Base-by-base conservation (phyloP, 1,139 yeast genomes). In the Pichiaceae sp. region DNA sequence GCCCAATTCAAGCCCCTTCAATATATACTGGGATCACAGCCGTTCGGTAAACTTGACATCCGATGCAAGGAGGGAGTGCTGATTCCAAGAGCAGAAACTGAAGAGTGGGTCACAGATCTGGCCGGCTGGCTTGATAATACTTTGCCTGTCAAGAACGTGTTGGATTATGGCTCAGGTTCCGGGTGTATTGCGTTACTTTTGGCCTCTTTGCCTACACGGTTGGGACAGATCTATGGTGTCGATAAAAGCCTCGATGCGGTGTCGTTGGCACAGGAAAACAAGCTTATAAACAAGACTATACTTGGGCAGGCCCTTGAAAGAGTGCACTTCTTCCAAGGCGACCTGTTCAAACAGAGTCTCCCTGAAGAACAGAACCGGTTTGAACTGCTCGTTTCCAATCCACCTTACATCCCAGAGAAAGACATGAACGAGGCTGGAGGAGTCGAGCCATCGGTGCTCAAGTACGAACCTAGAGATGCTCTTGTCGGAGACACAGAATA, bases 31-130 rank as follows among this genome's bases (percentile, higher is more conserved):
- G 87, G 89, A 1, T 61, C 77, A 1, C 97, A 89, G 59, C 97
- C 97, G 1, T 91, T 91, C 62, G 95, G 94, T 0, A 52, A 54
- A 2, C 55, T 89, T 35, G 74, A 72, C 17, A 66, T 91, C 3
- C 45, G 51, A 24, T 85, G 96, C 50, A 50, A 59, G 19, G 65
- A 64, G 1, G 77, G 78, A 0, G 96, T 86, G 2, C 61, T 91
- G 42, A 87, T 91, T 31, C 98, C 98, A 0, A 61, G 98, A 35
- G 79, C 94, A 83, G 98, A 91, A 53, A 91, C 98, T 0, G 97
- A 91, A 53, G 96, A 86, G 50, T 89, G 97, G 97, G 66, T 72
- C 6, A 27, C 60, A 24, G 66, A 65, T 39, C 52, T 84, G 23
- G 59, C 64, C 0, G 42, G 46, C 0, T 27, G 52, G 7, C 32